phyloP scores from a whole-genome alignment of 2,329 filamentous ascomycete genomes.

The Fusarium acutatum region DNA sequence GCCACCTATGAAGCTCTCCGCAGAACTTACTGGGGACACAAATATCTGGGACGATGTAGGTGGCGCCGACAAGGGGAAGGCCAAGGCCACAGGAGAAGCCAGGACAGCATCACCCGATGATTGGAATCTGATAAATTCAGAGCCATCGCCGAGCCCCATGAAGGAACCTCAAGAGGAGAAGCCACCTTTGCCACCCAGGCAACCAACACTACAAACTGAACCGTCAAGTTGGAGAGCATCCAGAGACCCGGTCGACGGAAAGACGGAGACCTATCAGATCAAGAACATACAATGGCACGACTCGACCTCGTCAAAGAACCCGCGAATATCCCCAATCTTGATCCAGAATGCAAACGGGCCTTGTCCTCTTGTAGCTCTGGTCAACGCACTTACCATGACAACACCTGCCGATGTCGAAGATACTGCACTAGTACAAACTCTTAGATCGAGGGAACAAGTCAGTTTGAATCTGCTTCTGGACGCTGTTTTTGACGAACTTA shows the following conservation, averaged over 20 bases:
- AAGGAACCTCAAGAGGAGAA: slow-evolving; percentile 26
- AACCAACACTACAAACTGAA: slow-evolving; percentile 31
- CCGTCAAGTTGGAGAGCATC: slow-evolving; percentile 50
- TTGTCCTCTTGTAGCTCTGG: slow-evolving; percentile 89
- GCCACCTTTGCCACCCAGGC: slow-evolving; percentile 52
- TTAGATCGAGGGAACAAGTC: slow-evolving; percentile 85
- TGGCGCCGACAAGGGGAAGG: slow-evolving; percentile 53
- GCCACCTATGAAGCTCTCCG: slow-evolving; percentile 39
- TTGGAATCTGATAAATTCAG: slow-evolving; percentile 62
- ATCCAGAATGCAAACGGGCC: slow-evolving; percentile 95
- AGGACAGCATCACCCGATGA: slow-evolving; percentile 49
- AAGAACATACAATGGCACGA: slow-evolving; percentile 92
- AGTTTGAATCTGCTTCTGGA: slow-evolving; percentile 86
- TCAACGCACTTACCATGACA: slow-evolving; percentile 89
- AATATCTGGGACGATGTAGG: slow-evolving; percentile 62
- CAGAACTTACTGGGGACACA: slow-evolving; percentile 52
- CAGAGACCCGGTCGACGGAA: slow-evolving; percentile 54
- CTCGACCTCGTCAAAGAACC: slow-evolving; percentile 62
- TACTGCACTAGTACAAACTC: slow-evolving; percentile 78
- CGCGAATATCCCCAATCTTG: slow-evolving; percentile 84
- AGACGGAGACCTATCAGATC: slow-evolving; percentile 86
- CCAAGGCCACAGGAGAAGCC: slow-evolving; percentile 39
- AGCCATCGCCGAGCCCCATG: slow-evolving; percentile 39
- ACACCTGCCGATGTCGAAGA: slow-evolving; percentile 70
- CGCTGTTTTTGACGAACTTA: slow-evolving; percentile 91